phyloP scores from a whole-genome alignment of 1,284 basidiomycete species.

The Puccinia brachypodii region DNA sequence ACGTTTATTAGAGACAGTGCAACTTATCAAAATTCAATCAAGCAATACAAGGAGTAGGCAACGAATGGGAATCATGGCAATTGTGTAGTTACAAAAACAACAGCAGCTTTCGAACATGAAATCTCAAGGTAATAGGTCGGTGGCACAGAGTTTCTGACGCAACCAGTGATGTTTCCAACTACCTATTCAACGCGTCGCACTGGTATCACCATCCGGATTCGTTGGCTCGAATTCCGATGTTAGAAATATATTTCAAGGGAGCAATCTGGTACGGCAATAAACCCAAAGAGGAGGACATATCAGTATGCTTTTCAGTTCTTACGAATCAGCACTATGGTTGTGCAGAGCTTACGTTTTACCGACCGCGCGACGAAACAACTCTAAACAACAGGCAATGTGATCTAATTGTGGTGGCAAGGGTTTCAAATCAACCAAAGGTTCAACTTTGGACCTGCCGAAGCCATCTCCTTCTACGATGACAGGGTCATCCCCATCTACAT shows the following conservation, averaged over 20 bases:
- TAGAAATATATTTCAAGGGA: not conserved
- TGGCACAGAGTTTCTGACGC: not conserved
- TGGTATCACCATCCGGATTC: not conserved
- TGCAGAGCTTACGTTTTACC: slow-evolving; percentile 14
- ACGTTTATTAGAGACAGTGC: not conserved
- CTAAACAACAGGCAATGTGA: slow-evolving; percentile 31
- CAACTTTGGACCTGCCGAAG: slow-evolving; percentile 46
- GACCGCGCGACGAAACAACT: slow-evolving; percentile 25
- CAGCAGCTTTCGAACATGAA: not conserved
- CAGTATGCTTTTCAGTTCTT: not conserved
- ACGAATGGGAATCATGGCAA: not conserved
- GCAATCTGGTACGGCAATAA: not conserved
- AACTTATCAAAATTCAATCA: not conserved
- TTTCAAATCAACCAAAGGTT: slow-evolving; percentile 42
- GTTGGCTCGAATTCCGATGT: not conserved
- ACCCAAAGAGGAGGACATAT: not conserved
- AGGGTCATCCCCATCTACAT: slow-evolving; percentile 52
- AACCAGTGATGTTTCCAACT: not conserved
- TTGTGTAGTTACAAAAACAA: not conserved
- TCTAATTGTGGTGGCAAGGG: slow-evolving; percentile 32
- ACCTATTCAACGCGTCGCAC: no score
- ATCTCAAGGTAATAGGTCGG: not conserved
- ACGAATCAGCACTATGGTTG: not conserved
- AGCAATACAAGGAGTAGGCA: not conserved
- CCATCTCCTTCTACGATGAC: slow-evolving; percentile 53